phyloP scores from a whole-genome alignment of 805 yeast genomes.

The Yarrowia sp. region DNA sequence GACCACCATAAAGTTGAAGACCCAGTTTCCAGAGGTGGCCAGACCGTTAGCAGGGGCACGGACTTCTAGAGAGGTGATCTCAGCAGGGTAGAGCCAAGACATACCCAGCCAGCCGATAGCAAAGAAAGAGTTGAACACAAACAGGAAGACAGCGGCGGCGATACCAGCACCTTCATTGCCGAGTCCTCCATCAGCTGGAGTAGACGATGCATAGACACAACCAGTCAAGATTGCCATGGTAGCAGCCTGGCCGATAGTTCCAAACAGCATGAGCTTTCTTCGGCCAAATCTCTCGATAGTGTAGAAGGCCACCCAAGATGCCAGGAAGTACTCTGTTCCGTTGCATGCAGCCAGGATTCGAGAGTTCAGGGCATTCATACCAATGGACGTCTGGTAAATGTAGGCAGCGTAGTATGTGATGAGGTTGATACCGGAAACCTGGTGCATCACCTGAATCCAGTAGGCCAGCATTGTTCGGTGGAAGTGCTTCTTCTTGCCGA shows the following conservation, averaged over 20 bases:
- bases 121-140: constrained; percentile 10
- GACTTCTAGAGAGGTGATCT: neutral
- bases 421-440: constrained; percentile 85
- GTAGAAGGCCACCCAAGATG: constrained; percentile 51
- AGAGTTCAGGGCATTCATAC: constrained; percentile 40
- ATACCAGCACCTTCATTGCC: constrained; percentile 1
- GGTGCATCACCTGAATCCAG: constrained; percentile 58
- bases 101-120: constrained; percentile 12
- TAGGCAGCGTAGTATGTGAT: constrained; percentile 86
- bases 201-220: neutral
- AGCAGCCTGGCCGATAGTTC: constrained; percentile 62
- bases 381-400: constrained; percentile 66
- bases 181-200: neutral
- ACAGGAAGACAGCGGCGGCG: constrained; percentile 4
- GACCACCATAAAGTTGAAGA: constrained; percentile 8
- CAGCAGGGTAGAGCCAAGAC: constrained; percentile 18
- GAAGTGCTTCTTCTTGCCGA: constrained; percentile 20
- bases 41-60: constrained; percentile 12
- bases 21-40: constrained; percentile 9
- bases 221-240: constrained; percentile 33
- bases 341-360: constrained; percentile 33
- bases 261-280: constrained; percentile 60
- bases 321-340: constrained; percentile 56
- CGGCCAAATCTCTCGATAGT: constrained; percentile 55
- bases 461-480: constrained; percentile 40